Base-by-base conservation (phyloP, 768 basidiomycete genomes). In the Boletus rubropictus region DNA sequence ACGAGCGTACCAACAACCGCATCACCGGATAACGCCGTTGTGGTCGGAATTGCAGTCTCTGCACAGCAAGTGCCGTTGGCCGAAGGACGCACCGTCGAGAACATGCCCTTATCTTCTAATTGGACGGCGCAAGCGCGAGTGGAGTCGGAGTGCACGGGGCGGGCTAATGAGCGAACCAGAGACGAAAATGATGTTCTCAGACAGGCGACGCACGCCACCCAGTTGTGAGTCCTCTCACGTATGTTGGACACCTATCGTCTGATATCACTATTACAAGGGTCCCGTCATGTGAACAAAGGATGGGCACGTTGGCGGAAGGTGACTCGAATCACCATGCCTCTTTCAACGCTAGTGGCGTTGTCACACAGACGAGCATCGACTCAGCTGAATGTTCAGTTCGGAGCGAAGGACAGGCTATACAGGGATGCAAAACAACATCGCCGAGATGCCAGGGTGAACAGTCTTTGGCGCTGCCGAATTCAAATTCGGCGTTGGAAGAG, bases 171-270 rank as follows among this genome's bases (percentile, higher is more conserved):
- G 15, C 32, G 1, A 3, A 12, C 8, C 7, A 42, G 7, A 25
- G 15, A 17, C 36, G 11, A 45, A 25, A 21, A 11, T 9, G 22
- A 42, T 4, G 20, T 15, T n/a, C 1, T n/a, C 31, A 35, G 35
- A 29, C 15, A 10, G 5, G 17, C 5, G 11, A 20, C 15, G 7
- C 11, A 22, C 0, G 25, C 24, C 9, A 15, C 7, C 7, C 42
- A 14, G n/a, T 31, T 3, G 53, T 56, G 34, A 56, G 55, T 36
- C 14, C 15, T 29, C 4, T 38, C 18, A 5, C 6, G 3, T n/a
- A 35, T 6, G 18, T 35, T 32, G 17, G 21, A 20, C 12, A 15
- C 1, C 5, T 24, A 8, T 42, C 2, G 15, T 12, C 35, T 44
- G 35, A 56, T 11, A 8, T 28, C 4, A 22, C 33, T 12, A 17